These are phyloP conservation scores for Plasmodium gonderi DNA, from an alignment of 169 alveolate genomes.

Conservation along the genomic window DNA sequence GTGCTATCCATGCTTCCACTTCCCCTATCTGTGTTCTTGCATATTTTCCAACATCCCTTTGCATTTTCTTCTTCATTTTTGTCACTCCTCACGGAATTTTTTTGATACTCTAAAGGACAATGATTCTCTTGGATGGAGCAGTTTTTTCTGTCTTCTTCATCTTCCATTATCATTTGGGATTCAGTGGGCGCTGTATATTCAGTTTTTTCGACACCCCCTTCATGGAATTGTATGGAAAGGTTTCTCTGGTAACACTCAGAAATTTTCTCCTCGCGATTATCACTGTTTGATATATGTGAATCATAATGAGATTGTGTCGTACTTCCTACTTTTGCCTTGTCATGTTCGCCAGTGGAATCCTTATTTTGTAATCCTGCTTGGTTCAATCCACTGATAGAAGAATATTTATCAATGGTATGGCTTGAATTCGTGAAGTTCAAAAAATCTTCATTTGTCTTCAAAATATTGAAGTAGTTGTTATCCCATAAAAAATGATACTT, in stretches of 20 bases:
- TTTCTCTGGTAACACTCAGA: not conserved
- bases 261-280: not conserved
- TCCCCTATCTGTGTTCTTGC: not conserved
- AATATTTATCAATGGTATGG: not conserved
- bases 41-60: not conserved
- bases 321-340: not conserved
- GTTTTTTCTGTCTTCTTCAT: not conserved
- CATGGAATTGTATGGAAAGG: not conserved
- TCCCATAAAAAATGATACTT: slow-evolving; percentile 73
- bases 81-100: not conserved
- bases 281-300: not conserved
- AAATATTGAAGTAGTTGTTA: slow-evolving; percentile 45
- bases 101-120: not conserved
- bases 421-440: slow-evolving; percentile 8
- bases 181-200: not conserved
- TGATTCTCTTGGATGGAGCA: not conserved
- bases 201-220: not conserved
- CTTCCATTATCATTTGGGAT: too few species aligned
- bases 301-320: not conserved
- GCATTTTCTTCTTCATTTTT: not conserved
- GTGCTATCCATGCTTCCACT: not conserved
- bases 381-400: too few species aligned
- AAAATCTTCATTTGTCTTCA: slow-evolving; percentile 66
- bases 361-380: not conserved
- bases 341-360: not conserved